Conservation (phyloP, 257 asterid genomes). For the Nicotiana undulata region DNA sequence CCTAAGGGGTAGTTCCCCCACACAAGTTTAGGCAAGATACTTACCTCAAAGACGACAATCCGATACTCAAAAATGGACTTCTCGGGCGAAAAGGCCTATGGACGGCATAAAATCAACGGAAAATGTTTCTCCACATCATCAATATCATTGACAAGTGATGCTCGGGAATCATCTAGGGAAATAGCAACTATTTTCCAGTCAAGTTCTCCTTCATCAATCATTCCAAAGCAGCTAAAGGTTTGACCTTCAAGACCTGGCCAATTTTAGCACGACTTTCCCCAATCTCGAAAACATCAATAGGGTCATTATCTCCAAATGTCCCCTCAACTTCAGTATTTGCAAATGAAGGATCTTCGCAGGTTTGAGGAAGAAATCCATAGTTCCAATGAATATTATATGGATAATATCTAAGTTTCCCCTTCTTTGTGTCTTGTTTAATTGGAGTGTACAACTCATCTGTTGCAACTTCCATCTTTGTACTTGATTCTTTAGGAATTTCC, state of each 20-base stretch:
- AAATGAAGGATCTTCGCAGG: constrained; percentile 94
- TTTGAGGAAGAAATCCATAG: constrained; percentile 97
- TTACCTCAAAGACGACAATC: too few species aligned
- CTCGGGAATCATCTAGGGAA: constrained; percentile 90
- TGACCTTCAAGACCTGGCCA: constrained; percentile 81
- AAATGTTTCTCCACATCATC: constrained; percentile 92
- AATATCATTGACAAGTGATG: constrained; percentile 87
- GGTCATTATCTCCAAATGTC: constrained; percentile 97
- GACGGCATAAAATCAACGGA: too few species aligned
- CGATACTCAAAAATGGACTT: too few species aligned
- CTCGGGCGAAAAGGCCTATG: too few species aligned
- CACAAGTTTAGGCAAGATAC: too few species aligned
- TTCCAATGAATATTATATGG: constrained; percentile 98
- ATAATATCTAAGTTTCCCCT: constrained; percentile 90
- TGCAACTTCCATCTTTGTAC: constrained; percentile 98
- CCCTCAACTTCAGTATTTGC: constrained; percentile 91
- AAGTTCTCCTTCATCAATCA: constrained; percentile 98
- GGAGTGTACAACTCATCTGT: constrained; percentile 92
- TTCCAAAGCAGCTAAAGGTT: constrained; percentile 88
- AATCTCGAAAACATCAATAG: constrained; percentile 97
- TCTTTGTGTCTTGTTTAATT: constrained; percentile 92
- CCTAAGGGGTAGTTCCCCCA: too few species aligned
- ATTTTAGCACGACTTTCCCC: constrained; percentile 67
- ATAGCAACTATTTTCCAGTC: constrained; percentile 98
- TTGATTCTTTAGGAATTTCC: constrained; percentile 96